phyloP scores from a whole-genome alignment of 495 filamentous ascomycete species.

The Penicillium tannophilum region DNA sequence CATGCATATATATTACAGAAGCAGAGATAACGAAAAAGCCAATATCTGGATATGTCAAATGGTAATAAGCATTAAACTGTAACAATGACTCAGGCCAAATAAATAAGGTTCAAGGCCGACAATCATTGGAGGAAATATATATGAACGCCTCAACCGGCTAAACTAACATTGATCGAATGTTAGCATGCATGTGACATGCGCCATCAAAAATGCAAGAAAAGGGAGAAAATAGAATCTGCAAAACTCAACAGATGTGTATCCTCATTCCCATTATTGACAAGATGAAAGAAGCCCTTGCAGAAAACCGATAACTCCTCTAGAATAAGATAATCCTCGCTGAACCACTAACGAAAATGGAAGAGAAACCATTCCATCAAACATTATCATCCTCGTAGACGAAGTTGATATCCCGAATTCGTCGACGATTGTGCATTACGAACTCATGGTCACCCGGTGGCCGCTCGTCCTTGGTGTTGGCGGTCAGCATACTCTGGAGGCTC shows the following conservation, averaged over 20 bases:
- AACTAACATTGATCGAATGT: not conserved
- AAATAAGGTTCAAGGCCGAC: not conserved
- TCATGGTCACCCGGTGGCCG: slow-evolving; percentile 83
- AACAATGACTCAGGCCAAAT: no score
- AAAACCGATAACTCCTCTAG: slow-evolving; percentile 2
- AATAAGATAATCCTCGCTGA: not conserved
- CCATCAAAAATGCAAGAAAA: not conserved
- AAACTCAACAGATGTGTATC: not conserved
- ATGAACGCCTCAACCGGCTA: no score
- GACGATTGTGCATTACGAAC: slow-evolving; percentile 76
- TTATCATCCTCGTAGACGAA: slow-evolving; percentile 88
- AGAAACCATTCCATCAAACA: slow-evolving; percentile 51
- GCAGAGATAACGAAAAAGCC: no score
- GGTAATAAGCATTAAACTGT: no score
- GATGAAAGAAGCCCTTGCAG: no score
- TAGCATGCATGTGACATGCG: not conserved
- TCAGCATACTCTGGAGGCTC: slow-evolving; percentile 98
- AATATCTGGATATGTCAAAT: no score
- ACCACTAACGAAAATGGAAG: not conserved
- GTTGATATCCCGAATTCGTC: slow-evolving; percentile 78
- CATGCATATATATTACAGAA: no score
- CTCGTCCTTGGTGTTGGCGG: slow-evolving; percentile 87
- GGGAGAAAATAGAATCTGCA: not conserved
- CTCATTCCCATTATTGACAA: not conserved
- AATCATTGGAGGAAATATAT: not conserved